These are phyloP conservation scores for Ramaria sp. DNA, from an alignment of 768 basidiomycete genomes.

Conservation along the genomic window DNA sequence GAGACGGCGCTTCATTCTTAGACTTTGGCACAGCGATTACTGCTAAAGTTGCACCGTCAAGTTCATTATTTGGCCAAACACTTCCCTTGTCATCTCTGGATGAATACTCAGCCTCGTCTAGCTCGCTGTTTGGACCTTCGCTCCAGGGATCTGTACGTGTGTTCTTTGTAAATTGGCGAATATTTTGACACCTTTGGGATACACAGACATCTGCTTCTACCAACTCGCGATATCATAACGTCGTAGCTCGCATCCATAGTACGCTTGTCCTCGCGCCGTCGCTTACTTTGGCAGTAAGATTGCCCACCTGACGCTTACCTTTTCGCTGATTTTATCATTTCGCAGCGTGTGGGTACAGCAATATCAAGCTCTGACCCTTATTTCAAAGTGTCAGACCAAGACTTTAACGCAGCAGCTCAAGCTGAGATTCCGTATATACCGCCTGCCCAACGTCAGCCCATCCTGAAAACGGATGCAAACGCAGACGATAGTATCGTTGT, in stretches of 20 bases:
- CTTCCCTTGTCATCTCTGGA: background rate
- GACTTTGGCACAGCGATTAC: background rate
- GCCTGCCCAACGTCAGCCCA: constrained; percentile 39
- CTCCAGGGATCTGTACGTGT: background rate
- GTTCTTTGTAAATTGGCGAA: background rate
- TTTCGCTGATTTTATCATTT: background rate
- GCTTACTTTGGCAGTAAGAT: background rate
- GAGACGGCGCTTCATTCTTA: background rate
- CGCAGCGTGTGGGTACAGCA: background rate
- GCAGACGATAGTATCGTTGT: constrained; percentile 60
- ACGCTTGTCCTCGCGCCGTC: constrained; percentile 36
- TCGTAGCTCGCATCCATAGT: constrained; percentile 58
- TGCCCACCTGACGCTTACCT: constrained; percentile 26
- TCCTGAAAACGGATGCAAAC: constrained; percentile 16
- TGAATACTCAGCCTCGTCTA: constrained; percentile 22
- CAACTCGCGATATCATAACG: constrained; percentile 21
- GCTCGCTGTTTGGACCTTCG: constrained; percentile 35
- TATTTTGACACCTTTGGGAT: background rate
- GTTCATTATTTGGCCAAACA: constrained; percentile 35
- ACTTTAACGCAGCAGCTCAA: constrained; percentile 17
- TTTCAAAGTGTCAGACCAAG: background rate
- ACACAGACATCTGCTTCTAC: constrained; percentile 6
- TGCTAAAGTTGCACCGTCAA: constrained; percentile 14
- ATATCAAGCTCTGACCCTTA: background rate
- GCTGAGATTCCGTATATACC: constrained; percentile 77